A percentile compares a stretch with the other conserved stretches of the same genome.
phyloP scores from a whole-genome alignment of 2,329 filamentous ascomycete genomes.

The Pseudogymnoascus sp. region DNA sequence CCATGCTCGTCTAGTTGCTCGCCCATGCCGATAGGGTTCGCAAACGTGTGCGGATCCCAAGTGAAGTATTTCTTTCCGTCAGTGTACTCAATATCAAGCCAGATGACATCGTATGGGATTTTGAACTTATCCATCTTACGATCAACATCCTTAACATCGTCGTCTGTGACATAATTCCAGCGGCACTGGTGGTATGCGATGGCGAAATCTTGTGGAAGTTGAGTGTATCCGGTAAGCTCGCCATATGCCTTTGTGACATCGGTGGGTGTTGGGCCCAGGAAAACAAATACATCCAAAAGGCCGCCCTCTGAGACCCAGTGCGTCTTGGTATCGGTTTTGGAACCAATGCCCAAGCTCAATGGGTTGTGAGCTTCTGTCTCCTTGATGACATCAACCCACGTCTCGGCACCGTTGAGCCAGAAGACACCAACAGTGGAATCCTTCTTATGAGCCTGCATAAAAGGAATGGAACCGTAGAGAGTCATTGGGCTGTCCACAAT shows the following conservation, averaged over 20 bases:
- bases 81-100: conserved; percentile 97
- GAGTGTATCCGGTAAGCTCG: conserved; percentile 84
- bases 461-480: conserved; percentile 90
- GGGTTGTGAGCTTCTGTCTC: conserved; percentile 65
- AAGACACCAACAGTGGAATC: conserved; percentile 92
- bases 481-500: conserved; percentile 97
- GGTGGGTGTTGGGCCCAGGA: conserved; percentile 79
- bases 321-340: conserved; percentile 71
- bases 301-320: conserved; percentile 97
- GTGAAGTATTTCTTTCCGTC: conserved; percentile 98
- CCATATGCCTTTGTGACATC: conserved; percentile 76
- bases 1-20: conserved; percentile 78
- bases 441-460: conserved; percentile 95
- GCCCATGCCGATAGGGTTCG: conserved; percentile 78
- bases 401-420: conserved; percentile 95
- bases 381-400: conserved; percentile 94
- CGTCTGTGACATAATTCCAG: conserved; percentile 97
- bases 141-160: conserved; percentile 94
- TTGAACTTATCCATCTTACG: conserved; percentile 90
- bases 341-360: conserved; percentile 60
- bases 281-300: conserved; percentile 84
- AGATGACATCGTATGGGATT: conserved; percentile 97
- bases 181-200: conserved; percentile 95
- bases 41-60: conserved; percentile 85
- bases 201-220: conserved; percentile 85